Percentiles rank a stretch among this genome's conserved stretches.
Evolutionary conservation across 257 asterid species (phyloP).

Genomic region (Solanum ossicruentum): DNA sequence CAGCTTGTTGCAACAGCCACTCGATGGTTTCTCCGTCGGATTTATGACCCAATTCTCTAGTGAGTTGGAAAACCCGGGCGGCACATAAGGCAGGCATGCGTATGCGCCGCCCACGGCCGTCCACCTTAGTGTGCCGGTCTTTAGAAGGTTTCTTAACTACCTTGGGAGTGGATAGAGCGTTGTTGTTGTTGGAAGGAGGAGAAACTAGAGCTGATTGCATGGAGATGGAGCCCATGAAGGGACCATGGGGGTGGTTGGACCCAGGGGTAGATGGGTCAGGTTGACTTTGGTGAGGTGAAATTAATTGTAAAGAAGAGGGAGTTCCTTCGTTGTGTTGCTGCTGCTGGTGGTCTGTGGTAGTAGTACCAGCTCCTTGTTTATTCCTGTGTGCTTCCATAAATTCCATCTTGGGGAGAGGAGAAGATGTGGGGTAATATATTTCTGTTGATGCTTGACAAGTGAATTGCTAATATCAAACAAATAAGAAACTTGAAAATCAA

Average conservation of each 20-base stretch:
- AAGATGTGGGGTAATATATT: not conserved
- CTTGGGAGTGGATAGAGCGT: not conserved
- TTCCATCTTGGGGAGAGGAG: not conserved
- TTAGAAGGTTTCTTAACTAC: constrained; percentile 15
- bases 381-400: not conserved
- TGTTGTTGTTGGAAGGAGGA: constrained; percentile 2
- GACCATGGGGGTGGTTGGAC: constrained; percentile 9
- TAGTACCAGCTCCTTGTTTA: not conserved
- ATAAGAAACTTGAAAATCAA: not conserved
- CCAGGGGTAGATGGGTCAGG: constrained; percentile 3
- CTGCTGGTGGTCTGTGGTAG: not conserved
- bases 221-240: constrained; percentile 27
- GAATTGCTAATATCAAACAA: not conserved
- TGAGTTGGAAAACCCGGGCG: constrained; percentile 26
- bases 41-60: constrained; percentile 24
- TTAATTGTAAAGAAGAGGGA: not conserved
- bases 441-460: not conserved
- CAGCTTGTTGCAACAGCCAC: not conserved
- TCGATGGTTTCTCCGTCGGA: constrained; percentile 26
- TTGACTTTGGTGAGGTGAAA: not conserved
- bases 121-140: constrained; percentile 32
- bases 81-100: constrained; percentile 36
- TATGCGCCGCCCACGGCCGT: constrained; percentile 29
- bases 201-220: constrained; percentile 11
- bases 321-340: not conserved